phyloP scores from a whole-genome alignment of 2,329 filamentous ascomycete species.

The Pyrenophora teres region DNA sequence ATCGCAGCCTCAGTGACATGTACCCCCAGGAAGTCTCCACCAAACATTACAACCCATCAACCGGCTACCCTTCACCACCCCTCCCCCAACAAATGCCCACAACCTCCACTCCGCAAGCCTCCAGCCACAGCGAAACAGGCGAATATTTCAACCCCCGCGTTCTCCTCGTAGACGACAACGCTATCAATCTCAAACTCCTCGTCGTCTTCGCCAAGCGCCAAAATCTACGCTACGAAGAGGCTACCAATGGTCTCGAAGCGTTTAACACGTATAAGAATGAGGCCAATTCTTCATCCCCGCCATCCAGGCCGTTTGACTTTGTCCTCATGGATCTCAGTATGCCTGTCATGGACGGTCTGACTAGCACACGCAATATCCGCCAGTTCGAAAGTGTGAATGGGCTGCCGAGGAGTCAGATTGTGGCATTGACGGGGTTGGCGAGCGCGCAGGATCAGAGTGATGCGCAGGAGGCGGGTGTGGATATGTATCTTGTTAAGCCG shows the following conservation, averaged over 20 bases:
- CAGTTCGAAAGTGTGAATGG: conserved; percentile 31
- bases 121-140: conserved; percentile 17
- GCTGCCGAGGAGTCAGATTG: conserved; percentile 29
- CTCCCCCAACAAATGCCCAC: conserved; percentile 20
- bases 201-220: conserved; percentile 50
- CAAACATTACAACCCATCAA: background rate
- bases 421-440: conserved; percentile 47
- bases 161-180: conserved; percentile 43
- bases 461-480: conserved; percentile 42
- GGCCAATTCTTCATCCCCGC: conserved; percentile 19
- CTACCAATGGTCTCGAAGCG: conserved; percentile 42
- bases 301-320: conserved; percentile 35
- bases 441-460: conserved; percentile 42
- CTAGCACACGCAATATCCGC: conserved; percentile 41
- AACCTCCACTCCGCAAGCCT: conserved; percentile 23
- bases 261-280: conserved; percentile 31
- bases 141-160: conserved; percentile 39
- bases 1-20: conserved; percentile 34
- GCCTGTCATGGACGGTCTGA: conserved; percentile 47
- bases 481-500: conserved; percentile 48
- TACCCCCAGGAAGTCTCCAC: conserved; percentile 11
- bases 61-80: conserved; percentile 16
- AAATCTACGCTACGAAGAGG: conserved; percentile 33
- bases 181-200: conserved; percentile 43
- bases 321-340: conserved; percentile 45